Percentiles rank a stretch among this genome's conserved stretches.
These are phyloP conservation scores for Hymenoscyphus repandus DNA, from an alignment of 2,329 filamentous ascomycete genomes.

Conservation along the genomic window DNA sequence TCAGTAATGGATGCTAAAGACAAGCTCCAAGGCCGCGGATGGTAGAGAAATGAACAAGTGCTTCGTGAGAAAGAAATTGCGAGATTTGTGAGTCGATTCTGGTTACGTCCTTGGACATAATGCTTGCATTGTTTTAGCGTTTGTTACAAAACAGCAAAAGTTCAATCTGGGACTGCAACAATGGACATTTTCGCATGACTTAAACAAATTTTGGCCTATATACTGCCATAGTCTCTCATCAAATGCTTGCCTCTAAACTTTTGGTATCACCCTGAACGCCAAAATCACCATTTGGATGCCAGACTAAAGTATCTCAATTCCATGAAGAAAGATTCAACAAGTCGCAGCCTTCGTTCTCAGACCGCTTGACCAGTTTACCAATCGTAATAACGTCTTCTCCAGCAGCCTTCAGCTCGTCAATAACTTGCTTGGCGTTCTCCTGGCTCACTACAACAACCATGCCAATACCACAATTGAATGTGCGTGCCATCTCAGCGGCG, in stretches of 20 bases:
- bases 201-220: not conserved
- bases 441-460: constrained; percentile 83
- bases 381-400: constrained; percentile 76
- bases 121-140: constrained; percentile 3
- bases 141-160: constrained; percentile 2
- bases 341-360: constrained; percentile 52
- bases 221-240: not conserved
- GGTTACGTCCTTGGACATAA: not conserved
- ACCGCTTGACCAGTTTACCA: constrained; percentile 61
- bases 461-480: constrained; percentile 91
- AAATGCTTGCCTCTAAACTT: constrained; percentile 5
- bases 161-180: constrained; percentile 3
- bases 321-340: constrained; percentile 48
- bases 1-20: constrained; percentile 70
- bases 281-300: constrained; percentile 2
- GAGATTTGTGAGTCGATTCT: too few species aligned
- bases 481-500: constrained; percentile 76
- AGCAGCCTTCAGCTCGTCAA: constrained; percentile 52
- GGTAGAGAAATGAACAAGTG: constrained; percentile 46
- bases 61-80: too few species aligned
- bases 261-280: constrained; percentile 17
- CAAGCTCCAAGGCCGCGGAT: constrained; percentile 80
- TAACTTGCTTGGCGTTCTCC: constrained; percentile 56
- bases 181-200: not conserved
- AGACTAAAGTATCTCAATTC: constrained; percentile 19